phyloP scores from a whole-genome alignment of 306 rosid species.

The Cyclanthera cordifolia region DNA sequence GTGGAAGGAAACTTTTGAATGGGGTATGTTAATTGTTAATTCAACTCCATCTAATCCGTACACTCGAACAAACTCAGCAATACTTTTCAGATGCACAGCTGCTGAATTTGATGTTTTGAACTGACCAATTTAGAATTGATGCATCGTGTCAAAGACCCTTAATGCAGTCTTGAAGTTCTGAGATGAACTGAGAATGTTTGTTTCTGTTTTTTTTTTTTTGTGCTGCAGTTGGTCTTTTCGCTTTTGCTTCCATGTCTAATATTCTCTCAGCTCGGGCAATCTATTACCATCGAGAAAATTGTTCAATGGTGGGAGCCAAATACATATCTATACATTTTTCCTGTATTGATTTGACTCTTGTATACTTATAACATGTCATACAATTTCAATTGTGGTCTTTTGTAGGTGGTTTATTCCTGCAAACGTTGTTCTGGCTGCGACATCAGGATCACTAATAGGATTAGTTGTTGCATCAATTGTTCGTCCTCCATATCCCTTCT shows the following conservation, averaged over 20 bases:
- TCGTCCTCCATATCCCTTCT: conserved; percentile 89
- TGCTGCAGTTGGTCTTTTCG: conserved; percentile 76
- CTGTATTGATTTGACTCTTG: neutral
- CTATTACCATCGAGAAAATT: conserved; percentile 70
- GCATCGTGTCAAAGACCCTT: neutral
- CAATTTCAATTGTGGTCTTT: conserved; percentile 8
- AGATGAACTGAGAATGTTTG: neutral
- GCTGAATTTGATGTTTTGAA: neutral
- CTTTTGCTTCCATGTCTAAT: conserved; percentile 89
- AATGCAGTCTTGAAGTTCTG: neutral
- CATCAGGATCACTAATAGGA: conserved; percentile 80
- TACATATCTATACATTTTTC: neutral
- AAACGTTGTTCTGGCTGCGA: conserved; percentile 60
- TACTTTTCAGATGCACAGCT: neutral
- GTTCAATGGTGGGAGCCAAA: conserved; percentile 50
- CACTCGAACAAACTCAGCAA: neutral
- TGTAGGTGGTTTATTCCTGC: conserved; percentile 96
- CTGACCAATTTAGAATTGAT: neutral
- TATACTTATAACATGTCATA: neutral
- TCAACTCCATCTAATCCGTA: neutral
- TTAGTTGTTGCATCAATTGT: conserved; percentile 49
- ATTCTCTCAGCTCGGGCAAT: conserved; percentile 86
- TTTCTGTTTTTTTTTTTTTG: neutral
- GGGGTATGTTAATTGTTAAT: conserved; percentile 47
- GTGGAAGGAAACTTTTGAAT: conserved; percentile 78